Percentiles rank a stretch among this genome's conserved stretches.
phyloP scores from a whole-genome alignment of 2,329 filamentous ascomycete species.

The Sporothrix protearum region DNA sequence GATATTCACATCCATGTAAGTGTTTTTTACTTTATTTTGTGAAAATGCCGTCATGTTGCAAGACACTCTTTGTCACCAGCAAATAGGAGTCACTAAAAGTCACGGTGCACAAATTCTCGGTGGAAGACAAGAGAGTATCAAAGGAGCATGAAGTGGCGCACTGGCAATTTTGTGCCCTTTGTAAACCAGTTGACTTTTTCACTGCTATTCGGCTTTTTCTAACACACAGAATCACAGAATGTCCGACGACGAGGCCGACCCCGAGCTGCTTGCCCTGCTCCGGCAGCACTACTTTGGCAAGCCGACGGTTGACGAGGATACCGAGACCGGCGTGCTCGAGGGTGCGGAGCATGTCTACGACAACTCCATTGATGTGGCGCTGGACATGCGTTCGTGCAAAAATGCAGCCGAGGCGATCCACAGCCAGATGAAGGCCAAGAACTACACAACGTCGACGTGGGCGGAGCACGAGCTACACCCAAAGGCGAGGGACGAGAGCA shows the following conservation, averaged over 20 bases:
- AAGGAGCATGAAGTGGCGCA: neutral
- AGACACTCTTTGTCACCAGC: neutral
- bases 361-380: constrained; percentile 86
- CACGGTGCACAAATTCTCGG: constrained; percentile 14
- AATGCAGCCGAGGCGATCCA: constrained; percentile 76
- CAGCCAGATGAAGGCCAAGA: constrained; percentile 74
- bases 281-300: constrained; percentile 71
- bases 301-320: constrained; percentile 51
- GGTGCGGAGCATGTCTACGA: constrained; percentile 84
- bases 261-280: constrained; percentile 79
- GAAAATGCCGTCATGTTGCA: neutral
- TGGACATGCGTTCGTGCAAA: constrained; percentile 80
- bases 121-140: neutral
- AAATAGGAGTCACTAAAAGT: neutral
- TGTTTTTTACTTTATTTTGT: neutral
- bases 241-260: constrained; percentile 90
- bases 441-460: constrained; percentile 84
- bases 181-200: neutral
- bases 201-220: neutral
- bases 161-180: neutral
- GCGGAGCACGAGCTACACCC: constrained; percentile 86
- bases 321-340: constrained; percentile 78
- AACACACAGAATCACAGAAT: constrained; percentile 43
- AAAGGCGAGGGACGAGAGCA: constrained; percentile 70
- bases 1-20: constrained; percentile 1